Percentiles rank a stretch among this genome's conserved stretches.
Evolutionary conservation across 2,329 filamentous ascomycete genomes (phyloP).

Genomic region (Ascochyta fabae): DNA sequence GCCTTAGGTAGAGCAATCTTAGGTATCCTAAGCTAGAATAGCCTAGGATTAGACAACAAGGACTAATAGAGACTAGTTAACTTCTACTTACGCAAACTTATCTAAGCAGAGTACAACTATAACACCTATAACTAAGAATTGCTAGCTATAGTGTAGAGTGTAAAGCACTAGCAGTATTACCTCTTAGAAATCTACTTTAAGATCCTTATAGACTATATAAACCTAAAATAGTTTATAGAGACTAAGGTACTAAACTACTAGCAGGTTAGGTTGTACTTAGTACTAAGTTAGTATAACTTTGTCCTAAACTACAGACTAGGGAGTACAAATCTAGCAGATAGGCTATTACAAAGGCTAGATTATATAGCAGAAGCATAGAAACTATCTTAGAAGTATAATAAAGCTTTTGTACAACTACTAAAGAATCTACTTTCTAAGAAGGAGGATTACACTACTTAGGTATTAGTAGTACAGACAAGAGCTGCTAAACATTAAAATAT

Average conservation of each 20-base stretch:
- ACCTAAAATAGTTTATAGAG: conserved; percentile 17
- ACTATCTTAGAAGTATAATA: neutral
- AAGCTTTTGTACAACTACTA: neutral
- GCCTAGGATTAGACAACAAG: neutral
- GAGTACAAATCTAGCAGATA: neutral
- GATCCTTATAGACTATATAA: conserved; percentile 7
- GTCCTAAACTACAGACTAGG: neutral
- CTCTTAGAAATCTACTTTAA: conserved; percentile 5
- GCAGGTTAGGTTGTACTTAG: neutral
- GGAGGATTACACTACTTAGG: too few species aligned
- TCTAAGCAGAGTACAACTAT: conserved; percentile 14
- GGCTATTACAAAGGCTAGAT: neutral
- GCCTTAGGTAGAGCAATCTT: neutral
- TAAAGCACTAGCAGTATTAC: conserved; percentile 11
- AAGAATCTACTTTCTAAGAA: neutral
- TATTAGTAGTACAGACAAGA: too few species aligned
- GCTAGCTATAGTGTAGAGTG: conserved; percentile 8
- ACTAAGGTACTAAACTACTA: conserved; percentile 1
- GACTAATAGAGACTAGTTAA: neutral
- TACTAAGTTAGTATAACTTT: neutral
- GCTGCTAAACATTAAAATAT: too few species aligned
- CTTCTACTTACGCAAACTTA: conserved; percentile 3
- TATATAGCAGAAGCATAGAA: neutral
- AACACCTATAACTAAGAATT: conserved; percentile 6
- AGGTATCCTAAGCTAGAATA: neutral